Evolutionary conservation across 1,284 basidiomycete genomes (phyloP).

Genomic region (Xerocomus amazonicus): DNA sequence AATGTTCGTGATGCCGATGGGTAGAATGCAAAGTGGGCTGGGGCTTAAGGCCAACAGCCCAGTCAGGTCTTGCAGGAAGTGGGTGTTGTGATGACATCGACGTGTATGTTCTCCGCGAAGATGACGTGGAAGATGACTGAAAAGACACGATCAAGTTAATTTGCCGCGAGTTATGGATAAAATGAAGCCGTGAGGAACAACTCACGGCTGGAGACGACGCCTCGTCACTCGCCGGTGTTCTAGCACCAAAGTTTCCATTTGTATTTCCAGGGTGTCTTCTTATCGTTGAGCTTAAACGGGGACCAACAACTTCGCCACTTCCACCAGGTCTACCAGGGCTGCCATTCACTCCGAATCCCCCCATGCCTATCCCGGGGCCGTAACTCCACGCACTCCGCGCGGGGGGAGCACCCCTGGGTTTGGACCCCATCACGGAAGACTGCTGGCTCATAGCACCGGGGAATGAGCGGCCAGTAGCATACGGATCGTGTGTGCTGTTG

Average conservation of each 20-base stretch:
- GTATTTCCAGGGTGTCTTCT: constrained; percentile 50
- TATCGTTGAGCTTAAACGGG: constrained; percentile 50
- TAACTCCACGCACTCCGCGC: constrained; percentile 61
- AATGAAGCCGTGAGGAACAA: constrained; percentile 19
- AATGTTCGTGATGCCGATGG: constrained; percentile 42
- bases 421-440: constrained; percentile 28
- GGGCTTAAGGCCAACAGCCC: constrained; percentile 77
- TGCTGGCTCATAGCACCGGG: constrained; percentile 29
- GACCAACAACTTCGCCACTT: constrained; percentile 52
- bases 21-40: constrained; percentile 57
- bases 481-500: constrained; percentile 32
- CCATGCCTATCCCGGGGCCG: constrained; percentile 55
- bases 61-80: constrained; percentile 74
- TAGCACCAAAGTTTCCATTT: constrained; percentile 49
- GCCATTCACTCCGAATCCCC: constrained; percentile 37
- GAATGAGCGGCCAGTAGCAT: constrained; percentile 22
- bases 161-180: neutral
- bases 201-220: constrained; percentile 70
- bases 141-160: constrained; percentile 10
- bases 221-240: constrained; percentile 66
- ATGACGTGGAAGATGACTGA: constrained; percentile 70
- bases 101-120: constrained; percentile 68
- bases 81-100: constrained; percentile 74
- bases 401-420: constrained; percentile 42
- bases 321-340: constrained; percentile 17